These are phyloP conservation scores for Lathyrus oleraceus DNA, from an alignment of 306 rosid species.

Conservation along the genomic window DNA sequence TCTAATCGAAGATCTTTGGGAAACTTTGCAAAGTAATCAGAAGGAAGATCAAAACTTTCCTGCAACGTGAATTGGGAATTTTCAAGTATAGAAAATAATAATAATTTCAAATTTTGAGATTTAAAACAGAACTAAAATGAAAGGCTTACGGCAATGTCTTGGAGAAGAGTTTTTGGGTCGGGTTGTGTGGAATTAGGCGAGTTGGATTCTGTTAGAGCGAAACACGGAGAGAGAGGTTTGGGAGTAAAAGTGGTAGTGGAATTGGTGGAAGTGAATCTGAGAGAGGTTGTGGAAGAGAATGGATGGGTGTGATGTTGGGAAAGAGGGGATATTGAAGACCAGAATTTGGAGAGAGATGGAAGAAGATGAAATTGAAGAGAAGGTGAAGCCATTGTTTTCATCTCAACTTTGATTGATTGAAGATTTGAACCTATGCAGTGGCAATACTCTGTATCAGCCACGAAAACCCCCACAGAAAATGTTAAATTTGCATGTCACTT, in stretches of 20 bases:
- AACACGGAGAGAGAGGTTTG: constrained; percentile 45
- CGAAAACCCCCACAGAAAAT: constrained; percentile 27
- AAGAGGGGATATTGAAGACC: constrained; percentile 38
- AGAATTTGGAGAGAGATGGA: constrained; percentile 41
- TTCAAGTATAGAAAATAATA: neutral
- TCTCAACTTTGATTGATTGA: neutral
- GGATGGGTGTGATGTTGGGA: constrained; percentile 37
- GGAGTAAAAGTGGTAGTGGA: constrained; percentile 9
- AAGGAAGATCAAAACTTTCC: constrained; percentile 83
- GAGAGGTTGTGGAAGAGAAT: constrained; percentile 40
- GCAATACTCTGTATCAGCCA: constrained; percentile 33
- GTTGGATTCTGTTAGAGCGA: constrained; percentile 74
- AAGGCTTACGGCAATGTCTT: constrained; percentile 59
- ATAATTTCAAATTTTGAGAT: neutral
- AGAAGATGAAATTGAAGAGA: constrained; percentile 46
- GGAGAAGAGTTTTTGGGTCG: constrained; percentile 59
- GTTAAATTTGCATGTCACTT: neutral
- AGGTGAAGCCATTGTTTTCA: constrained; percentile 62
- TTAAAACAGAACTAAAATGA: neutral
- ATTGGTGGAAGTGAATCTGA: constrained; percentile 37
- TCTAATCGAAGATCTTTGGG: constrained; percentile 89
- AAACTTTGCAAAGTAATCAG: constrained; percentile 72
- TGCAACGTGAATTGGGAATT: constrained; percentile 33
- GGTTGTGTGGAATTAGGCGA: constrained; percentile 63
- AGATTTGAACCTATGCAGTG: neutral